Conservation (phyloP, 805 yeast species). For the Huiozyma naganishii region DNA sequence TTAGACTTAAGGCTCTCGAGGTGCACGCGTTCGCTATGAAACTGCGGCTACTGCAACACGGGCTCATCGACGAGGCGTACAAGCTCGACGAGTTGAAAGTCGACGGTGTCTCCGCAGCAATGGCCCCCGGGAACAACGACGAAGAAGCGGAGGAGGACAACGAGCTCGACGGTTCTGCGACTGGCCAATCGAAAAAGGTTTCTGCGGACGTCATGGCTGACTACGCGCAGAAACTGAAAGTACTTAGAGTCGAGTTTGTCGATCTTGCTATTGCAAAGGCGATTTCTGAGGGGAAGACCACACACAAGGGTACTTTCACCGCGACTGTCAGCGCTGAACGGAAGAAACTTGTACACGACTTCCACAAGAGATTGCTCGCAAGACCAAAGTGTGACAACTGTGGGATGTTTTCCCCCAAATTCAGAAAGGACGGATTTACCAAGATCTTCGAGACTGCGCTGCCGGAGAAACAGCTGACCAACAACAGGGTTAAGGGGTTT, state of each 20-base stretch:
- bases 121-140: slow-evolving; percentile 38
- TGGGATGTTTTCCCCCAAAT: slow-evolving; percentile 88
- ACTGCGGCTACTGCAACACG: slow-evolving; percentile 74
- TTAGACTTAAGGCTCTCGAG: slow-evolving; percentile 59
- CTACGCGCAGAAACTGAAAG: slow-evolving; percentile 34
- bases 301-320: slow-evolving; percentile 59
- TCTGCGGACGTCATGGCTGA: slow-evolving; percentile 15
- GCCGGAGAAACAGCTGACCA: slow-evolving; percentile 66
- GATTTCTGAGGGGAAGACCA: slow-evolving; percentile 61
- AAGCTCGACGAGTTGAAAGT: slow-evolving; percentile 55
- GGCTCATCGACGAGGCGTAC: slow-evolving; percentile 67
- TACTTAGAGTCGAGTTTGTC: slow-evolving; percentile 60
- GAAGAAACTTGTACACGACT: slow-evolving; percentile 58
- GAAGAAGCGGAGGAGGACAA: slow-evolving; percentile 33
- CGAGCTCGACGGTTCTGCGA: slow-evolving; percentile 1
- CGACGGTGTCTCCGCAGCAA: slow-evolving; percentile 20
- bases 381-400: slow-evolving; percentile 93
- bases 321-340: slow-evolving; percentile 85
- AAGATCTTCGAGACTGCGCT: slow-evolving; percentile 86
- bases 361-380: slow-evolving; percentile 59
- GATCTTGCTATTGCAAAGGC: slow-evolving; percentile 62
- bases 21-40: slow-evolving; percentile 70
- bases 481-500: slow-evolving; percentile 75
- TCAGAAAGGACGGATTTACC: slow-evolving; percentile 88
- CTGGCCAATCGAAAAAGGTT: not conserved